Evolutionary conservation across 2,329 filamentous ascomycete species (phyloP), one percentile per base, ranked within the genome.

Genomic region (Botrytis hyacinthi): DNA sequence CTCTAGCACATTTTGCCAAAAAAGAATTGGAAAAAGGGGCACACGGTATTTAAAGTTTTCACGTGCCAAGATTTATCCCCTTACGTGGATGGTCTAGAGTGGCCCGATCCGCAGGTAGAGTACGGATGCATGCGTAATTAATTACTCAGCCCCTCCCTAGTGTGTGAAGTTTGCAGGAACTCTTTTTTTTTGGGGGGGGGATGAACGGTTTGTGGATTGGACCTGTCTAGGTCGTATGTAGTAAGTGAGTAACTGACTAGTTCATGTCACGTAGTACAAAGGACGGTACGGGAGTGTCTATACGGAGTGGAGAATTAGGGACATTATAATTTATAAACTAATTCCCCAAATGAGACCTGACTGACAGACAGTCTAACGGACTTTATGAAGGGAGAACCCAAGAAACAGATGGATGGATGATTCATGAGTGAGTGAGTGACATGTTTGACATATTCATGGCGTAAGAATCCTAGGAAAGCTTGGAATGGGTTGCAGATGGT

Each of bases 41-140:
- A 42, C 42, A 8, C 14, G 7, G 14, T 9, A 57, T 29, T 16
- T 9, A 29, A 18, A 57, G 5, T 57, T 9, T 57, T 67, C 22
- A 37, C 8, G 37, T 12, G 32, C 32, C 63, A 67, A 67, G 63
- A n/a, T 1, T 6, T 16, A 5, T n/a, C 26, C 48, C 48, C 48
- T n/a, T n/a, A n/a, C 29, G 63, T 51, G 63, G 44, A 40, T 9
- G n/a, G 20, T 67, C 32, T 67, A 51, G 63, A 68, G 26, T 68
- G 66, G 66, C 66, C 66, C 66, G 35, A 68, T 35, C 66, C 48
- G 66, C 26, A 57, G 20, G 48, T 22, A 42, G 10, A 46, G 9
- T 1, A 40, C 37, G 14, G 5, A 54, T 54, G 46, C 10, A 8
- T 54, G 51, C 51, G 51, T 54, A 54, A 54, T 29, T 57, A 29